Percentiles rank a stretch among this genome's conserved stretches.
Evolutionary conservation across 441 rosid genomes (phyloP).

Genomic region (Jatropha podagrica): DNA sequence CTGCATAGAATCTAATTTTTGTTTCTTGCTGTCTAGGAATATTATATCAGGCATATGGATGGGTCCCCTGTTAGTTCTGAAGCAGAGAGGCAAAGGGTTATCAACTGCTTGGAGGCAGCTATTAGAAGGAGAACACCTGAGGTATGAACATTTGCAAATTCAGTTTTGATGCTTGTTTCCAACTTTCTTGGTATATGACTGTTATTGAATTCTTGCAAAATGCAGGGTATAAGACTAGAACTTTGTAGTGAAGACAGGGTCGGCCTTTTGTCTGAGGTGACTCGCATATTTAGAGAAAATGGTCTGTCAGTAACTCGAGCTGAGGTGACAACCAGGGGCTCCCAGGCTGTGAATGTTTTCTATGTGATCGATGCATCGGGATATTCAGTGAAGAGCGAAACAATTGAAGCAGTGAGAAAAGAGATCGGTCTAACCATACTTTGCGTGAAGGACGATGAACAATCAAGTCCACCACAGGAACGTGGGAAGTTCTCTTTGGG

Average conservation of each 20-base stretch:
- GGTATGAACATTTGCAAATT: constrained; percentile 37
- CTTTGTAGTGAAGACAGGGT: constrained; percentile 78
- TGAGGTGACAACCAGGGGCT: constrained; percentile 84
- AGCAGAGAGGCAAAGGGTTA: constrained; percentile 88
- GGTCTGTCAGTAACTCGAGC: constrained; percentile 88
- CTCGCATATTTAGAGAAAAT: constrained; percentile 91
- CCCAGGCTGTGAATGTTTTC: constrained; percentile 72
- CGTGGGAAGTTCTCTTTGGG: constrained; percentile 61
- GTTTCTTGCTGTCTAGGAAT: constrained; percentile 52
- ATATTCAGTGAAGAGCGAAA: constrained; percentile 50
- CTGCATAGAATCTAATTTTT: constrained; percentile 12
- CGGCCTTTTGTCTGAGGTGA: constrained; percentile 84
- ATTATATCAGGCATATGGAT: constrained; percentile 85
- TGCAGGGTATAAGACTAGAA: constrained; percentile 86
- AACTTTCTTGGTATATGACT: not conserved
- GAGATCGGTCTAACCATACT: constrained; percentile 66
- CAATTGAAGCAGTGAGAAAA: constrained; percentile 63
- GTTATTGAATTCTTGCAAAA: constrained; percentile 1
- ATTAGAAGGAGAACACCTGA: constrained; percentile 79
- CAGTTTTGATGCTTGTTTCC: constrained; percentile 8
- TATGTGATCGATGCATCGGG: constrained; percentile 71
- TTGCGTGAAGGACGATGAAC: constrained; percentile 49
- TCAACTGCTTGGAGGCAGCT: constrained; percentile 93
- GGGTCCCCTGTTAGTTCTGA: constrained; percentile 89
- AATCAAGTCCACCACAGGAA: constrained; percentile 42